Evolutionary conservation across 805 yeast species (phyloP).

Genomic region (Sugiyamaella qingdaonensis): DNA sequence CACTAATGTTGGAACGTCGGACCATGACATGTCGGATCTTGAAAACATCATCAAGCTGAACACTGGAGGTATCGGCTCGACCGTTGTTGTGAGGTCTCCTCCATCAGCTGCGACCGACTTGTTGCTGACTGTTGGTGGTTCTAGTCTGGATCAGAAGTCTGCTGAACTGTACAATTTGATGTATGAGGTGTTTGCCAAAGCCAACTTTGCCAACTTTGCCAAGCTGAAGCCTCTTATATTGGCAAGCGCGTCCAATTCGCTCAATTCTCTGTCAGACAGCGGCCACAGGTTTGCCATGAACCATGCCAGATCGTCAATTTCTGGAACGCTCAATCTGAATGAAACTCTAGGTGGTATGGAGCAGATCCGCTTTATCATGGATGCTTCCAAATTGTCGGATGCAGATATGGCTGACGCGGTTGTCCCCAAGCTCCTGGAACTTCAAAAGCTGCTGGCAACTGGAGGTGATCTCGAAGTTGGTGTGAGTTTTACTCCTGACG

Average conservation of each 20-base stretch:
- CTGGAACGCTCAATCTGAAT: constrained; percentile 53
- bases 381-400: constrained; percentile 49
- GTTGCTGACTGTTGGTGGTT: constrained; percentile 58
- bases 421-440: constrained; percentile 53
- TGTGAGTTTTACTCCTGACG: constrained; percentile 31
- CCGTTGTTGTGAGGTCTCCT: constrained; percentile 44
- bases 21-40: constrained; percentile 66
- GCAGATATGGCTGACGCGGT: constrained; percentile 49
- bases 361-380: constrained; percentile 67
- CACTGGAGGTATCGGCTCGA: constrained; percentile 82
- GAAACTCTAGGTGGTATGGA: constrained; percentile 71
- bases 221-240: constrained; percentile 72
- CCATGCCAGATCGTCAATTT: constrained; percentile 62
- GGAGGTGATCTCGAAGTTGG: constrained; percentile 20
- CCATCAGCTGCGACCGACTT: constrained; percentile 52
- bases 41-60: constrained; percentile 78
- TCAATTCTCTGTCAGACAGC: constrained; percentile 74
- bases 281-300: constrained; percentile 84
- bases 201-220: constrained; percentile 61
- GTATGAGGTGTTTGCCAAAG: constrained; percentile 60
- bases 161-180: constrained; percentile 59
- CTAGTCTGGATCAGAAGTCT: constrained; percentile 63
- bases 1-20: constrained; percentile 79
- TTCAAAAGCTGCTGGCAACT: constrained; percentile 23
- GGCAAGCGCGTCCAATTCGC: constrained; percentile 68